Conservation (phyloP, 2,329 filamentous ascomycete species). For the Phialemonium atrogriseum region DNA sequence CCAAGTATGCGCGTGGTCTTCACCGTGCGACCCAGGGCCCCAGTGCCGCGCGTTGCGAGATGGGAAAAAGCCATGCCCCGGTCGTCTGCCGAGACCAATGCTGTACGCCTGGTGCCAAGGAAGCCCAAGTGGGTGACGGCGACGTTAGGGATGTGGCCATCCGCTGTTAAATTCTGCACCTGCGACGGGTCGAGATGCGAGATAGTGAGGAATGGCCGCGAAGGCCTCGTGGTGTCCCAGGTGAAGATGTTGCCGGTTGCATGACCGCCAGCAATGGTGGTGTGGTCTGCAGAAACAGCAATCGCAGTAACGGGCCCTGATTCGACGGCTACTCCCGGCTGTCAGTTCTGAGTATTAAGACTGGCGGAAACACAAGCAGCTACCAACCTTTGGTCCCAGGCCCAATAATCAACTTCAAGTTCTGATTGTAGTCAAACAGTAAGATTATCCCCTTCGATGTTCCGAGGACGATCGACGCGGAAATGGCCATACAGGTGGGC, state of each 20-base stretch:
- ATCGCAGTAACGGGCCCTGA: slow-evolving; percentile 81
- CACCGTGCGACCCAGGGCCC: slow-evolving; percentile 73
- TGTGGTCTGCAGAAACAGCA: slow-evolving; percentile 88
- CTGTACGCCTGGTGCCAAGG: slow-evolving; percentile 85
- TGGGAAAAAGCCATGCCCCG: slow-evolving; percentile 98
- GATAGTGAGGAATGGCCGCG: slow-evolving; percentile 82
- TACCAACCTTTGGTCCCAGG: slow-evolving; percentile 76
- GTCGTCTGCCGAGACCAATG: slow-evolving; percentile 89
- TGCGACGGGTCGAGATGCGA: slow-evolving; percentile 63
- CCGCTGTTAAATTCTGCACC: slow-evolving; percentile 55
- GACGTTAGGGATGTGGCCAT: slow-evolving; percentile 75
- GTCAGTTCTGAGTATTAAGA: slow-evolving; percentile 12
- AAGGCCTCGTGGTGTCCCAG: slow-evolving; percentile 81
- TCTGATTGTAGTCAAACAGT: slow-evolving; percentile 96
- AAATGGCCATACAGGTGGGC: slow-evolving; percentile 82
- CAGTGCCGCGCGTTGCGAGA: slow-evolving; percentile 83
- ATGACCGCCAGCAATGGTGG: slow-evolving; percentile 85
- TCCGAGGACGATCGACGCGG: slow-evolving; percentile 80
- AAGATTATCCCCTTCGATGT: slow-evolving; percentile 92
- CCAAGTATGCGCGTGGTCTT: slow-evolving; percentile 88
- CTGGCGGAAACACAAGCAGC: not conserved
- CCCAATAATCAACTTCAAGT: slow-evolving; percentile 86
- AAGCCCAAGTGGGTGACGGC: slow-evolving; percentile 90
- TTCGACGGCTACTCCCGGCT: slow-evolving; percentile 63
- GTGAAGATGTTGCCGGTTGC: slow-evolving; percentile 88